These are phyloP conservation scores for Sisymbrium altissimum DNA, from an alignment of 345 rosid genomes.

Conservation along the genomic window DNA sequence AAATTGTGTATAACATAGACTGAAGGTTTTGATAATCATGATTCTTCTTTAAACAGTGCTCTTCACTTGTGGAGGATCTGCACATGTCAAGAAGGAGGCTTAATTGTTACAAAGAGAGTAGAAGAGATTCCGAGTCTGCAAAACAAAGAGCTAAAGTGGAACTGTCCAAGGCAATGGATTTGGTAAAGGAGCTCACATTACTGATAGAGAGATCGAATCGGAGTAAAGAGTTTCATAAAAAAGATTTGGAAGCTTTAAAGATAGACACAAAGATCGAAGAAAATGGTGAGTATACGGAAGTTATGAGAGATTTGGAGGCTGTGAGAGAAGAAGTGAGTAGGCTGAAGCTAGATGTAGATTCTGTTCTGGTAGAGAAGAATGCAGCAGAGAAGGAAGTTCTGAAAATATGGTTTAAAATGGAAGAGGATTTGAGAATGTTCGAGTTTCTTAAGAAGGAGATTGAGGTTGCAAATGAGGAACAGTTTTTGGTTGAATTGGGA, in stretches of 20 bases:
- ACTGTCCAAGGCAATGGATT: constrained; percentile 37
- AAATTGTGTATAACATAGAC: neutral
- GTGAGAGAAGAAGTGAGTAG: constrained; percentile 53
- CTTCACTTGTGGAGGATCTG: constrained; percentile 48
- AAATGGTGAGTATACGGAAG: constrained; percentile 33
- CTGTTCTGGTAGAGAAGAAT: constrained; percentile 45
- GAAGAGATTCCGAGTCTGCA: constrained; percentile 37
- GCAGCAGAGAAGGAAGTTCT: constrained; percentile 43
- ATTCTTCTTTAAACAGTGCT: constrained; percentile 28
- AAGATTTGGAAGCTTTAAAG: constrained; percentile 27
- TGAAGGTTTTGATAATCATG: neutral
- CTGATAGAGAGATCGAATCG: constrained; percentile 42
- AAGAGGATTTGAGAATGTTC: constrained; percentile 24
- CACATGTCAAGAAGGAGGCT: constrained; percentile 43
- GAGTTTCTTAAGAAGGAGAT: constrained; percentile 57
- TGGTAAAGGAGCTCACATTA: constrained; percentile 42
- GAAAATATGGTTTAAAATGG: constrained; percentile 20
- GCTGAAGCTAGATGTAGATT: constrained; percentile 65
- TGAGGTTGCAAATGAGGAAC: constrained; percentile 60
- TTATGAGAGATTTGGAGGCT: constrained; percentile 52
- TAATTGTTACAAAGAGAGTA: constrained; percentile 42
- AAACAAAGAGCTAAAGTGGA: constrained; percentile 48
- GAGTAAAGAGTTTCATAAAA: constrained; percentile 20
- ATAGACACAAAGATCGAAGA: constrained; percentile 12
- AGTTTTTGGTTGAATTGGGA: constrained; percentile 58